Percentiles rank a stretch among this genome's conserved stretches.
Conservation (phyloP, 768 basidiomycete genomes). For the Boletus huronensis region DNA sequence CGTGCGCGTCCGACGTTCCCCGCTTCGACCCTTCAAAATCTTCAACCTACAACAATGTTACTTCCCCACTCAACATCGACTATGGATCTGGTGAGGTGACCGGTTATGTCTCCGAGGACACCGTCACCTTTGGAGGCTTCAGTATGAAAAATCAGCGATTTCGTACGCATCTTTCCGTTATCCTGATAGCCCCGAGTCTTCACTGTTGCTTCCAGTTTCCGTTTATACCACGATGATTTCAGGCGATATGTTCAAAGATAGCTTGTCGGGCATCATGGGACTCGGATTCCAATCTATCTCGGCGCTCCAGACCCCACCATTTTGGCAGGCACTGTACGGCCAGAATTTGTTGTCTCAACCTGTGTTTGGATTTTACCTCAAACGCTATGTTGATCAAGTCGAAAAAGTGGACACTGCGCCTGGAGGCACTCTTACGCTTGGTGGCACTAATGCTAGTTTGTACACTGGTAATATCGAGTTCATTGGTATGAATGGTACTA, state of each 20-base stretch:
- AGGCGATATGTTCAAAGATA: rapidly evolving
- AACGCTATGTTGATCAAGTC: slow-evolving; percentile 40
- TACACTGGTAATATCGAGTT: slow-evolving; percentile 70
- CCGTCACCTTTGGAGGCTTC: slow-evolving; percentile 63
- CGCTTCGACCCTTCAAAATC: slow-evolving; percentile 44
- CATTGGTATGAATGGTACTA: slow-evolving; percentile 36
- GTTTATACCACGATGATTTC: slow-evolving; percentile 44
- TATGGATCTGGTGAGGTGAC: slow-evolving; percentile 71
- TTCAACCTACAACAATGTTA: slow-evolving; percentile 29
- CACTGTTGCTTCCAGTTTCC: slow-evolving; percentile 40
- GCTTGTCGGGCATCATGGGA: slow-evolving; percentile 68
- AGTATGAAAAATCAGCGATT: slow-evolving; percentile 51
- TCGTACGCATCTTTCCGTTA: slow-evolving; percentile 33
- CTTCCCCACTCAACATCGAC: slow-evolving; percentile 34
- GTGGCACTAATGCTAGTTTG: slow-evolving; percentile 53
- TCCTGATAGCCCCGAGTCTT: background rate
- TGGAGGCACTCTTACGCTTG: slow-evolving; percentile 70
- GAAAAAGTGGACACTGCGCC: slow-evolving; percentile 35
- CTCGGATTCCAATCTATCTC: slow-evolving; percentile 64
- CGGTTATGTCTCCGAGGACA: slow-evolving; percentile 54
- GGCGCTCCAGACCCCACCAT: slow-evolving; percentile 49
- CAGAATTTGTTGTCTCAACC: slow-evolving; percentile 41
- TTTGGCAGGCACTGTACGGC: slow-evolving; percentile 56
- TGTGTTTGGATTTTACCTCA: slow-evolving; percentile 64
- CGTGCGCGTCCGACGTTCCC: slow-evolving; percentile 39